These are phyloP conservation scores for Ceraceosorus guamensis DNA, from an alignment of 1,284 basidiomycete genomes.

Conservation along the genomic window DNA sequence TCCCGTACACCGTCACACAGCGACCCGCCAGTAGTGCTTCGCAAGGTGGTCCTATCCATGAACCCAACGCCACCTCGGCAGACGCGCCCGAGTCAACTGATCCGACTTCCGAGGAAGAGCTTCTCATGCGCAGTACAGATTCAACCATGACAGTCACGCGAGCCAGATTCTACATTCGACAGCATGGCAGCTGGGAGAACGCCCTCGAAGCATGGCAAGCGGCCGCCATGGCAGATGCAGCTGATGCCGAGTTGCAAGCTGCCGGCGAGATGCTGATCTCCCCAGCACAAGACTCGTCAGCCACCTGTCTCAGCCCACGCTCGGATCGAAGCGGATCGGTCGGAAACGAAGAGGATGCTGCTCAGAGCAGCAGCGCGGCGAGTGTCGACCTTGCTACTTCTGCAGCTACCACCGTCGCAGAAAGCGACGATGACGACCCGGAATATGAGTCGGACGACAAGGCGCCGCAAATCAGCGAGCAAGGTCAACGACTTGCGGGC, in stretches of 20 bases:
- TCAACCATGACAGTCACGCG: slow-evolving; percentile 17
- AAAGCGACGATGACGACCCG: too few species aligned
- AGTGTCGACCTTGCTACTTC: neutral
- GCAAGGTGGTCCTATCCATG: neutral
- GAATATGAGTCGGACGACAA: neutral
- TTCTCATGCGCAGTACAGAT: slow-evolving; percentile 31
- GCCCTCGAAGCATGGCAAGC: slow-evolving; percentile 19
- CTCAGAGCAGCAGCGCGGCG: neutral
- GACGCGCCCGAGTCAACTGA: slow-evolving; percentile 7
- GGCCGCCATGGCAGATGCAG: neutral
- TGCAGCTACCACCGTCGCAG: neutral
- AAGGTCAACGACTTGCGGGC: neutral
- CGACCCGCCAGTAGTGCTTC: neutral
- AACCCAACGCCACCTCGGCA: neutral
- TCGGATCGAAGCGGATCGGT: neutral
- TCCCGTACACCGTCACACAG: neutral
- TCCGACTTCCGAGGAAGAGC: slow-evolving; percentile 19
- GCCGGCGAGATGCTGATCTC: neutral
- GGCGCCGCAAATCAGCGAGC: neutral
- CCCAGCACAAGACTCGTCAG: neutral
- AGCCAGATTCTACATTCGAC: slow-evolving; percentile 18
- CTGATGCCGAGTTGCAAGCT: neutral
- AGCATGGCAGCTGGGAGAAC: slow-evolving; percentile 16
- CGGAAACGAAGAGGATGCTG: neutral
- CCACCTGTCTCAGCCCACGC: neutral